Base-by-base conservation (phyloP, 257 asterid genomes). In the Rhazya stricta region DNA sequence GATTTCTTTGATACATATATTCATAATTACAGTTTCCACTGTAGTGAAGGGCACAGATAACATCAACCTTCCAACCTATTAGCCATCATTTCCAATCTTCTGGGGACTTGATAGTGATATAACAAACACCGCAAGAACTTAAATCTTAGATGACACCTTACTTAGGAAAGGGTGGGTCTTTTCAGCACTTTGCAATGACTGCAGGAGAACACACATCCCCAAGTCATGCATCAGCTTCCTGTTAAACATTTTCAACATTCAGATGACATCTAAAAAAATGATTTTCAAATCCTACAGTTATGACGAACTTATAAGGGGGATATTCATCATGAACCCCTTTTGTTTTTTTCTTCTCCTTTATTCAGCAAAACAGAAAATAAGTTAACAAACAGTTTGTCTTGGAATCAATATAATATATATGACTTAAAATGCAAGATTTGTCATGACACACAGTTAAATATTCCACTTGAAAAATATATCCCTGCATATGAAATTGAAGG, bases 161-260 rank as follows among this genome's bases (percentile, higher is more conserved):
- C 60, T 58, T 9, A 15, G 69, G 27, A 66, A 19, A 0, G 19
- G 18, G 19, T 32, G 37, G 41, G 0, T 74, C 66, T 42, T 39
- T 63, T 36, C 29, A 21, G 54, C 73, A 46, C 29, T 75, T 48
- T 0, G 77, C 66, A 75, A 13, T 25, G 27, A 50, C 65, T 21
- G 37, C 78, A 32, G 72, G 43, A 63, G 71, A 61, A 6, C 5
- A 6, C 39, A 41, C 63, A 48, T 37, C 9, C 21, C 25, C 34
- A 45, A 15, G 77, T 43, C 43, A 73, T 34, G 63, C 4, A 74
- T 32, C 61, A 75, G 66, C 53, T 65, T 32, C 73, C 34, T 51
- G 58, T 25, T 30, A 63, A 46, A 36, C 54, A 65, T 50, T 65
- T 16, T 7, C 48, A 36, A 43, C 9, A 19, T 53, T 39, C 42